These are phyloP conservation scores for Cutaneotrichosporon cavernicola DNA, from an alignment of 1,284 basidiomycete genomes.

Conservation along the genomic window DNA sequence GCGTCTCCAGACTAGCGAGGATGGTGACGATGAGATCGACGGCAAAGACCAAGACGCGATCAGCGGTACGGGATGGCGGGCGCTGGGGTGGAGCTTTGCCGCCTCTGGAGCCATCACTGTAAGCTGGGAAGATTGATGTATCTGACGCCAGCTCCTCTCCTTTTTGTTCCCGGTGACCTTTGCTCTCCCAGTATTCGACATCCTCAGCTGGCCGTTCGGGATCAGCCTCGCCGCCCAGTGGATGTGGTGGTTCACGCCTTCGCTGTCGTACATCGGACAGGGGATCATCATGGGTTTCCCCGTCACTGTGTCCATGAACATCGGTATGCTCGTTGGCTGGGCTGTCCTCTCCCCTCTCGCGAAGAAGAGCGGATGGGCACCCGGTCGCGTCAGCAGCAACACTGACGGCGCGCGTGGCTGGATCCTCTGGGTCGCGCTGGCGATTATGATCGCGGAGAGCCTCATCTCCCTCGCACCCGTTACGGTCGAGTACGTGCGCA, in stretches of 20 bases:
- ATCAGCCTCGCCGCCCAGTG: constrained; percentile 71
- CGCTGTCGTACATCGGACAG: constrained; percentile 86
- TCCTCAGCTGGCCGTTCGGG: constrained; percentile 56
- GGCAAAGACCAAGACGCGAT: constrained; percentile 52
- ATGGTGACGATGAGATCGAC: constrained; percentile 3
- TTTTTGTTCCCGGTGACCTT: constrained; percentile 87
- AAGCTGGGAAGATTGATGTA: constrained; percentile 37
- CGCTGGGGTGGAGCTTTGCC: constrained; percentile 71
- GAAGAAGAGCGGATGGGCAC: constrained; percentile 81
- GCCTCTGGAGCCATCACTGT: constrained; percentile 72
- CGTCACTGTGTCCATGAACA: constrained; percentile 88
- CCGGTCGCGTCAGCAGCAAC: constrained; percentile 81
- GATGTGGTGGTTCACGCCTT: constrained; percentile 93
- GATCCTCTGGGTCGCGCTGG: constrained; percentile 92
- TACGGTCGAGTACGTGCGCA: constrained; percentile 32
- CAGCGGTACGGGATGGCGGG: constrained; percentile 66
- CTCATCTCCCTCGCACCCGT: constrained; percentile 79
- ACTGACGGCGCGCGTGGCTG: constrained; percentile 80
- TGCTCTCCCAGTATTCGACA: constrained; percentile 84
- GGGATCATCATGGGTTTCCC: constrained; percentile 98
- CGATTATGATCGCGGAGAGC: constrained; percentile 89
- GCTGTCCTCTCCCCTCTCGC: constrained; percentile 82
- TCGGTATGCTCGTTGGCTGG: constrained; percentile 96
- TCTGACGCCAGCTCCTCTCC: constrained; percentile 57
- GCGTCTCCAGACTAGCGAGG: constrained; percentile 26